Evolutionary conservation across 2,329 filamentous ascomycete genomes (phyloP), one percentile per base, ranked within the genome.

Genomic region (Ophiostoma australiae): DNA sequence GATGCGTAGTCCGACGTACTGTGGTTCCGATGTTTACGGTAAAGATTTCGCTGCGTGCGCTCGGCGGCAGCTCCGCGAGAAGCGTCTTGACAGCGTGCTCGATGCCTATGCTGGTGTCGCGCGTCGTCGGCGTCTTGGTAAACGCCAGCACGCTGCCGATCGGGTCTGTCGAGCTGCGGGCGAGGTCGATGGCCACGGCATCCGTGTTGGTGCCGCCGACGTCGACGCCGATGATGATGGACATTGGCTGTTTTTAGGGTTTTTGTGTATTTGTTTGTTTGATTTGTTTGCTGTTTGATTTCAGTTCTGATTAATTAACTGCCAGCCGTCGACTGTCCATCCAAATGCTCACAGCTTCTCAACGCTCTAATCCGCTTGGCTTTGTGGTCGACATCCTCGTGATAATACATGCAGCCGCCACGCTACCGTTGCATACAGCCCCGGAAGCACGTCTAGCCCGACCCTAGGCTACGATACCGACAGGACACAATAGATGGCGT

Each of bases 171-270:
- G 52, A 27, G 11, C 52, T 23, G 15, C 52, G 52, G 3, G 52
- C 20, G 23, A 58, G 52, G 11, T 58, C 52, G 27, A 58, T 58
- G n/a, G 52, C 52, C 52, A 58, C 52, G 52, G 52, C 52, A 58
- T 58, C 52, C 52, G 52, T 58, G 23, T 58, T 58, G n/a, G n/a
- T 58, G n/a, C 52, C 52, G n/a, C 52, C 52, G 23, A 58, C 52
- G n/a, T 58, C 52, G 11, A 58, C 52, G 8, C 52, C 52, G 20
- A 58, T 58, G 3, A 58, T 27, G 52, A 58, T 58, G n/a, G 52
- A 13, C 52, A 58, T 58, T 55, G 20, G 8, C 15, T 5, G 13
- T 17, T 20, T 44, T 5, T 44, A n/a, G n/a, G n/a, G 41, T 17
- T 20, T 17, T 2, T n/a, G 5, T n/a, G 39, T 15, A 3, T 13